These are phyloP conservation scores for Penicillium goetzii DNA, from an alignment of 495 filamentous ascomycete species.

Conservation along the genomic window DNA sequence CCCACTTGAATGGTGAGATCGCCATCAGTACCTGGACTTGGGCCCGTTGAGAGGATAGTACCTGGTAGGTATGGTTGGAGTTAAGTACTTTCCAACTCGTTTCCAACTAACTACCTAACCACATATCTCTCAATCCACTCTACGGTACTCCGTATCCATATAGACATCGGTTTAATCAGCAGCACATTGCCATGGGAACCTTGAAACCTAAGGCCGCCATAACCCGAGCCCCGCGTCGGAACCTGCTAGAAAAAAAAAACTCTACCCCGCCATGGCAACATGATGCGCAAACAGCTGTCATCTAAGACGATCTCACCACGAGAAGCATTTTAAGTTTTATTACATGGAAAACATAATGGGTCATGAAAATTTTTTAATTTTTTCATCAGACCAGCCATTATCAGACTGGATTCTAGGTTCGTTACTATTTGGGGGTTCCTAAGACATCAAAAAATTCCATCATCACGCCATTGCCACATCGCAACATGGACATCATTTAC, in stretches of 20 bases:
- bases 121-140: no score
- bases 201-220: not conserved
- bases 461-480: constrained; percentile 46
- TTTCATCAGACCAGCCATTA: constrained; percentile 35
- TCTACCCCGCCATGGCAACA: constrained; percentile 7
- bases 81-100: no score
- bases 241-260: constrained; percentile 7
- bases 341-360: constrained; percentile 5
- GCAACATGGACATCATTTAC: constrained; percentile 57
- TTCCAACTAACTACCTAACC: no score
- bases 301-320: not conserved
- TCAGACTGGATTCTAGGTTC: constrained; percentile 33
- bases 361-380: constrained; percentile 38
- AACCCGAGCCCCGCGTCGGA: not conserved
- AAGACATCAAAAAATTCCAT: constrained; percentile 46
- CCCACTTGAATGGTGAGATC: no score
- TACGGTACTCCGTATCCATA: no score
- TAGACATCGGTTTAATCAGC: no score
- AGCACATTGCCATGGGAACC: not conserved
- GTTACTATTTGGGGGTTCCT: constrained; percentile 35
- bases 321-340: not conserved
- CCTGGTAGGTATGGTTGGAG: no score
- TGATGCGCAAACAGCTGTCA: not conserved
- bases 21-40: no score
- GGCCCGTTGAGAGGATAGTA: no score